Percentiles rank a stretch among this genome's conserved stretches.
phyloP scores from a whole-genome alignment of 1,284 basidiomycete species.

The Pisolithus thermaeus region DNA sequence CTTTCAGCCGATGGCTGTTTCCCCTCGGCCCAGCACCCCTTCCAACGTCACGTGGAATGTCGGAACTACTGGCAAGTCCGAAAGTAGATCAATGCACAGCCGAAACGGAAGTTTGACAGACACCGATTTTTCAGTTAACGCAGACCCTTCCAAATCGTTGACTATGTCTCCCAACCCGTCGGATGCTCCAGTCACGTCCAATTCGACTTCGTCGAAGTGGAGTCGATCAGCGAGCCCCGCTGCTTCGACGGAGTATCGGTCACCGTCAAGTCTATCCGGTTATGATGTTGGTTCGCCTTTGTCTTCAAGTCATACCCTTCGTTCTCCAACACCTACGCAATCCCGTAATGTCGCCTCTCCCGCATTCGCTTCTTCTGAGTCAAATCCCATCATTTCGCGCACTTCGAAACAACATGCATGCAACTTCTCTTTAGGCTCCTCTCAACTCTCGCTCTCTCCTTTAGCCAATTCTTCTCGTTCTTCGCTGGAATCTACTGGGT shows the following conservation, averaged over 20 bases:
- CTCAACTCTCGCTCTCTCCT: constrained; percentile 59
- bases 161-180: constrained; percentile 37
- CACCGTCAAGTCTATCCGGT: constrained; percentile 47
- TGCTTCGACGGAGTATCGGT: constrained; percentile 32
- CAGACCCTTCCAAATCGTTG: constrained; percentile 38
- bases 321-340: constrained; percentile 64
- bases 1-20: constrained; percentile 54
- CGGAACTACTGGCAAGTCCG: constrained; percentile 27
- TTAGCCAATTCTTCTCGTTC: constrained; percentile 69
- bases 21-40: constrained; percentile 64
- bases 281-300: constrained; percentile 48
- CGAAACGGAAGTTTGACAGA: constrained; percentile 58
- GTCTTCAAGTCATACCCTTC: constrained; percentile 37
- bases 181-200: constrained; percentile 13
- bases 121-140: constrained; percentile 32
- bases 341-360: constrained; percentile 50
- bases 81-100: constrained; percentile 41
- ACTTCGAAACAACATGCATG: constrained; percentile 52
- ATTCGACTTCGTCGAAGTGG: constrained; percentile 17
- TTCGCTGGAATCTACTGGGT: constrained; percentile 71
- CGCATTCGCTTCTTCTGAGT: constrained; percentile 33
- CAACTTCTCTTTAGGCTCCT: constrained; percentile 45
- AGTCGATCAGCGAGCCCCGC: constrained; percentile 24
- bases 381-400: constrained; percentile 33
- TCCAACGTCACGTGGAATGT: constrained; percentile 65